These are phyloP conservation scores for Hylodesmum podocarpum DNA, from an alignment of 306 rosid species.

Conservation along the genomic window DNA sequence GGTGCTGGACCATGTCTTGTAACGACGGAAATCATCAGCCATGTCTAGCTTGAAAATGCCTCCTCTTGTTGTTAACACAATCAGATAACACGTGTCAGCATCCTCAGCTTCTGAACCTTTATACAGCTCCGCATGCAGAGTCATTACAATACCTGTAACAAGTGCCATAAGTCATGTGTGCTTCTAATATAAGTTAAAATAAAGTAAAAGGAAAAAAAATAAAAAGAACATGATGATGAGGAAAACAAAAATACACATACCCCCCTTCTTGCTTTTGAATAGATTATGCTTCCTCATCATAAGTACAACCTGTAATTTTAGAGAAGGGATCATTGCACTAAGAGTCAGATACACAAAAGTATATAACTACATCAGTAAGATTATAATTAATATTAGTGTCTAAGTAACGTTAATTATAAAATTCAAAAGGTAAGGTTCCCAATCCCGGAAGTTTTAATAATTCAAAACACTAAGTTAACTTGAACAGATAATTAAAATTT, in stretches of 20 bases:
- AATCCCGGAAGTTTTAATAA: neutral
- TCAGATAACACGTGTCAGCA: conserved; percentile 67
- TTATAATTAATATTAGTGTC: neutral
- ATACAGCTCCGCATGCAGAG: conserved; percentile 70
- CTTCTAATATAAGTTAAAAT: neutral
- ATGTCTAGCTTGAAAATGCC: conserved; percentile 89
- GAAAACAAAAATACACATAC: conserved; percentile 47
- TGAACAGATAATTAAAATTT: neutral
- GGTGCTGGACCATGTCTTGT: conserved; percentile 74
- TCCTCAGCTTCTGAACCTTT: conserved; percentile 63
- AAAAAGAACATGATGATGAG: neutral
- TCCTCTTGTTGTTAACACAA: conserved; percentile 66
- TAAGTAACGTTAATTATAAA: neutral
- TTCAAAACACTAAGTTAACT: neutral
- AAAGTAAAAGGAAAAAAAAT: neutral
- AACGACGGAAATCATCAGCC: conserved; percentile 65
- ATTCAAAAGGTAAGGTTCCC: neutral
- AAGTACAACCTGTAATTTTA: conserved; percentile 60
- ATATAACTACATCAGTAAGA: neutral
- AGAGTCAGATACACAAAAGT: neutral
- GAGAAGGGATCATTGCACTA: conserved; percentile 18
- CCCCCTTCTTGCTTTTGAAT: conserved; percentile 62
- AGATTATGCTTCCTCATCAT: conserved; percentile 68
- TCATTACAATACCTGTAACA: conserved; percentile 49
- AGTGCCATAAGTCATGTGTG: neutral